Conservation (phyloP, 331 rosid species). For the Cydonia oblonga region DNA sequence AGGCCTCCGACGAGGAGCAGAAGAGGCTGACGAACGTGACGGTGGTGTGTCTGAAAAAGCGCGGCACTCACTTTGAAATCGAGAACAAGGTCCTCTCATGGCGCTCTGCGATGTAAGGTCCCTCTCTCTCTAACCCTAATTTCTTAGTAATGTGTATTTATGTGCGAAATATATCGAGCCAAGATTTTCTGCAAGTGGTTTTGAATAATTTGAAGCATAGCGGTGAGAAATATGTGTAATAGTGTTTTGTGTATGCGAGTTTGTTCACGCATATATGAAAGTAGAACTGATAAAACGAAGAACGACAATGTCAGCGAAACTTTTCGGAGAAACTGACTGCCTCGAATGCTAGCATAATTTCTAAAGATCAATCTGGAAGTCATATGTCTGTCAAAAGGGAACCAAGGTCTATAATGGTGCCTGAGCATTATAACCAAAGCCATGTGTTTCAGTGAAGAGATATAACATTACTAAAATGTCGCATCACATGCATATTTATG, state of each 20-base stretch:
- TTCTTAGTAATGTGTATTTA: neutral
- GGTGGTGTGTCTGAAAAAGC: slow-evolving; percentile 78
- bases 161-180: neutral
- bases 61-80: slow-evolving; percentile 75
- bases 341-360: slow-evolving; percentile 53
- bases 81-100: slow-evolving; percentile 91
- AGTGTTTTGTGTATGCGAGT: too few species aligned
- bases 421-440: too few species aligned
- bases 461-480: too few species aligned
- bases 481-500: too few species aligned
- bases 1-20: slow-evolving; percentile 16
- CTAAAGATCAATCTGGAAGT: slow-evolving; percentile 60
- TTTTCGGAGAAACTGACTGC: slow-evolving; percentile 49
- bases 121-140: neutral
- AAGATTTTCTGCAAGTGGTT: neutral
- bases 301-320: too few species aligned
- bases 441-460: too few species aligned
- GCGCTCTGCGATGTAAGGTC: slow-evolving; percentile 83
- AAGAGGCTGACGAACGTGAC: slow-evolving; percentile 95
- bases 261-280: too few species aligned
- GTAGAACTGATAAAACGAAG: too few species aligned
- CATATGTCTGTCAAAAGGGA: slow-evolving; percentile 12
- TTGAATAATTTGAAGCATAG: neutral
- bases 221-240: too few species aligned
- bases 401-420: too few species aligned